phyloP scores from a whole-genome alignment of 768 basidiomycete species.

The Termitomyces sp. region DNA sequence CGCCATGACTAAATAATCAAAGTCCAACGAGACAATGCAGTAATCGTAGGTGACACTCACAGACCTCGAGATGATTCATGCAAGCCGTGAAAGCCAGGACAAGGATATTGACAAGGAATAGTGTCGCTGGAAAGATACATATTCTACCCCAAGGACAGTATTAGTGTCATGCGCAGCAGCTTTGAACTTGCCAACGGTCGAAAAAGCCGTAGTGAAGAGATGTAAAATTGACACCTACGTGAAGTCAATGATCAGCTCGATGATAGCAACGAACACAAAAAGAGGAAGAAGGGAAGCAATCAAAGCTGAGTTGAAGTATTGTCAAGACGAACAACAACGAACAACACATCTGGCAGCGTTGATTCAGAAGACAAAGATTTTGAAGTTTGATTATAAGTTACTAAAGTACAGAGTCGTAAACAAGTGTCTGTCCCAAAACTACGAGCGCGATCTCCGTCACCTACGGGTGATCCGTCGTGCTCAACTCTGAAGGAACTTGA shows the following conservation, averaged over 20 bases:
- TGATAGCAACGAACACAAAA: neutral
- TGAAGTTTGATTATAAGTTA: neutral
- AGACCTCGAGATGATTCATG: conserved; percentile 54
- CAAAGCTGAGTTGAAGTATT: neutral
- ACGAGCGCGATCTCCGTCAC: conserved; percentile 37
- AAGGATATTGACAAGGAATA: conserved; percentile 41
- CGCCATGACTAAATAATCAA: neutral
- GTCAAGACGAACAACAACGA: conserved; percentile 3
- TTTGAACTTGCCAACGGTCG: conserved; percentile 11
- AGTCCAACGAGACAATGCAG: neutral
- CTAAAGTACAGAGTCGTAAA: neutral
- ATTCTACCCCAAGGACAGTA: neutral
- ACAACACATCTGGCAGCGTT: neutral
- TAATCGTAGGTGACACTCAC: conserved; percentile 43
- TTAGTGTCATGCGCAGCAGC: conserved; percentile 4
- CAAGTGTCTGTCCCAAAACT: conserved; percentile 62
- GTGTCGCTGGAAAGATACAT: conserved; percentile 23
- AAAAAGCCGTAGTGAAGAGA: conserved; percentile 9
- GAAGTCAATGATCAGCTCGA: neutral
- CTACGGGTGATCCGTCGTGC: conserved; percentile 22
- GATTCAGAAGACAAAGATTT: neutral
- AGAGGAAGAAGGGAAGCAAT: neutral
- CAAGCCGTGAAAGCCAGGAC: conserved; percentile 47
- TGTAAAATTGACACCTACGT: neutral
- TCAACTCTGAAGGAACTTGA: conserved; percentile 63